Evolutionary conservation across 2,329 filamentous ascomycete species (phyloP).

Genomic region (Leptographium lundbergii): DNA sequence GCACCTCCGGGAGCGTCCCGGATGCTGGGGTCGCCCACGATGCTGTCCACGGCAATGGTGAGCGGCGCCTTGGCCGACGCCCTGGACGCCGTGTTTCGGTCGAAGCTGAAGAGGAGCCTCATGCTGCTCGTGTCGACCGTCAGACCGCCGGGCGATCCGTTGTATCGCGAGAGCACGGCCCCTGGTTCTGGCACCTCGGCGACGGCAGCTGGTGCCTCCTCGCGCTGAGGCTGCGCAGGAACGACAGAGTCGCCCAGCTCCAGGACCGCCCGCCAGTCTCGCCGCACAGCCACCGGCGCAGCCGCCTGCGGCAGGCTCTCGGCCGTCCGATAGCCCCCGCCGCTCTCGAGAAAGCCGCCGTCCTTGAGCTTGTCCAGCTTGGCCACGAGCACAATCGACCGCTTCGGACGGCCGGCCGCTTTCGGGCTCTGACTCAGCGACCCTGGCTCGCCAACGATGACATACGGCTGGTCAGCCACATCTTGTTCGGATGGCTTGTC

Average conservation of each 20-base stretch:
- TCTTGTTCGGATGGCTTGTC: too few relatives aligned
- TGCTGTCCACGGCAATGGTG: conserved; percentile 12
- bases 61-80: conserved; percentile 12
- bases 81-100: background rate
- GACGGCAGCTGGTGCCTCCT: background rate
- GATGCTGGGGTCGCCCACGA: conserved; percentile 12
- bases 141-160: conserved; percentile 13
- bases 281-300: background rate
- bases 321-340: conserved; percentile 1
- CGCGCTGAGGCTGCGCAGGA: background rate
- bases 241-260: background rate
- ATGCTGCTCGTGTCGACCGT: conserved; percentile 6
- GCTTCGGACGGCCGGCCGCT: conserved; percentile 18
- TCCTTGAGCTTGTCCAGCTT: conserved; percentile 17
- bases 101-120: conserved; percentile 12
- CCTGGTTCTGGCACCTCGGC: background rate
- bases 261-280: background rate
- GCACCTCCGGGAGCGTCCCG: conserved; percentile 12
- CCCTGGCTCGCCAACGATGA: conserved; percentile 16
- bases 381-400: conserved; percentile 20
- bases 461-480: conserved; percentile 4
- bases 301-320: background rate
- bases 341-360: conserved; percentile 3
- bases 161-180: conserved; percentile 5
- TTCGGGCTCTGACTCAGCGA: conserved; percentile 15